Conservation (phyloP, 73 alveolate genomes). For the Uronychia setigera region DNA sequence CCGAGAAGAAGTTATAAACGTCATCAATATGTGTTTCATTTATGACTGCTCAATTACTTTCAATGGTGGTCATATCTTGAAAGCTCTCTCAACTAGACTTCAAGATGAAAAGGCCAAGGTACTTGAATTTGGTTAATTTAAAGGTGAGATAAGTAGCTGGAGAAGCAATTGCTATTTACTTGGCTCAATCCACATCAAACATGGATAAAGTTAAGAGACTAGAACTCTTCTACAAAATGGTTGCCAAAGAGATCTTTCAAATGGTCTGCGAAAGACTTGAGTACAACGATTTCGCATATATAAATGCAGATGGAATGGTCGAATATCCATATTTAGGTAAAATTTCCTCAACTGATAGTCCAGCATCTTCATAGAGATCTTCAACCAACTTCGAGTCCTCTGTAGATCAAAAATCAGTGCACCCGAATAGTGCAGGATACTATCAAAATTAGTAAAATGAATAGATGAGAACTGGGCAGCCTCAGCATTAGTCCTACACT, state of each 20-base stretch:
- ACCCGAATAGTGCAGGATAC: background rate
- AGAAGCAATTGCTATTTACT: background rate
- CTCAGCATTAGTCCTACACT: background rate
- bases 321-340: constrained; percentile 13
- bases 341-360: background rate
- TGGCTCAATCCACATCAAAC: background rate
- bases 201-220: background rate
- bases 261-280: background rate
- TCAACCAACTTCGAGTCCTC: background rate
- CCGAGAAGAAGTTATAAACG: constrained; percentile 50
- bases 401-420: background rate
- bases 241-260: background rate
- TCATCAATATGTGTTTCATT: constrained; percentile 15
- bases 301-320: constrained; percentile 31
- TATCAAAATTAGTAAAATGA: background rate
- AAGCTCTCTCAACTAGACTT: background rate
- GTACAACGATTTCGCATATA: background rate
- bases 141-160: background rate
- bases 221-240: background rate
- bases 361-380: background rate
- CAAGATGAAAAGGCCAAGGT: background rate
- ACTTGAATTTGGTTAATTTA: no score
- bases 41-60: background rate
- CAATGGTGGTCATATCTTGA: background rate
- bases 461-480: background rate